These are phyloP conservation scores for Boletus smithii DNA, from an alignment of 1,284 basidiomycete species.

Conservation along the genomic window DNA sequence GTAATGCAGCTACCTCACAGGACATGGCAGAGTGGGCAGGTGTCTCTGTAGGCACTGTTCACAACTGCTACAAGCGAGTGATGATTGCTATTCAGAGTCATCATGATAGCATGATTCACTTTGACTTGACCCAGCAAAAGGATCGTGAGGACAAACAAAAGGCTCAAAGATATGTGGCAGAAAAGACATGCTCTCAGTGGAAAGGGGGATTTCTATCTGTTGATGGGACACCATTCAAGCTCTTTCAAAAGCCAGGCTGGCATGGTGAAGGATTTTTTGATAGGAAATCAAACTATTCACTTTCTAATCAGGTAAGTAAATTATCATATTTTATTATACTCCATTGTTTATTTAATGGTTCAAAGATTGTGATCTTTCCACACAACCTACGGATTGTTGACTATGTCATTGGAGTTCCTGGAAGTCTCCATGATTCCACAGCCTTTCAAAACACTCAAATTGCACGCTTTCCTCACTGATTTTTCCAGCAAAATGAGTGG, in stretches of 20 bases:
- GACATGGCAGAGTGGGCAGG: constrained; percentile 37
- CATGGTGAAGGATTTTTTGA: constrained; percentile 17
- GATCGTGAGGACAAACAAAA: neutral
- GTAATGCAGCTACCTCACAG: constrained; percentile 34
- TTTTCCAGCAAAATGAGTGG: constrained; percentile 12
- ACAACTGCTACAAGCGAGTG: constrained; percentile 21
- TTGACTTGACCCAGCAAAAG: neutral
- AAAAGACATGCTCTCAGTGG: constrained; percentile 5
- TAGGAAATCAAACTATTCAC: constrained; percentile 14
- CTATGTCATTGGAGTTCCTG: constrained; percentile 21
- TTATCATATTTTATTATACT: too few relatives aligned
- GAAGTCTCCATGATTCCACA: constrained; percentile 20
- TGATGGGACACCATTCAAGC: constrained; percentile 14
- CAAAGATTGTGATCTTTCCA: constrained; percentile 14
- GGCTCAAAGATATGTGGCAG: neutral
- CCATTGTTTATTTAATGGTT: too few relatives aligned
- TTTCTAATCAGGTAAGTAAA: constrained; percentile 14
- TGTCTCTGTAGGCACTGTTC: constrained; percentile 27
- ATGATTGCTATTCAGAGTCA: constrained; percentile 12
- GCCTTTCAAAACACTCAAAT: constrained; percentile 5
- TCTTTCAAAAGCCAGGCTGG: constrained; percentile 18
- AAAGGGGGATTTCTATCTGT: constrained; percentile 6
- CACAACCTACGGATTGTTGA: constrained; percentile 23
- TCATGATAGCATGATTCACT: constrained; percentile 7
- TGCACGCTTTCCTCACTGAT: neutral